Base-by-base conservation (phyloP, 2,329 filamentous ascomycete species). In the Drechslerella stenobrocha region DNA sequence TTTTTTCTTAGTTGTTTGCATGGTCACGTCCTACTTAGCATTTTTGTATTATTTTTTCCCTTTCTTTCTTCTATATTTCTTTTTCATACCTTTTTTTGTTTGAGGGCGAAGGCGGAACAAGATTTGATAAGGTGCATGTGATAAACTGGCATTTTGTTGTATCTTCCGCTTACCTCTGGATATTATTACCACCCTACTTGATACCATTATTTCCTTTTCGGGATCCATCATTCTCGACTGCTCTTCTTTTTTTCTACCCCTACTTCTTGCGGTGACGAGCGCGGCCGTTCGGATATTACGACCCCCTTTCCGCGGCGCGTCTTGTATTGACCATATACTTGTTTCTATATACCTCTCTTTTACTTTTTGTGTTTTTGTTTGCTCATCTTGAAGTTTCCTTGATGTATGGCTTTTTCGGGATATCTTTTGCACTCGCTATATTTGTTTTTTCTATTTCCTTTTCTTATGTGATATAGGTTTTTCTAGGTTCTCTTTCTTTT, bases 391-490 rank as follows among this genome's bases (percentile, higher is more conserved):
- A 64, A 45, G 37, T 56, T 34, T 35, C 30, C 45, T 30, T 48
- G 40, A 37, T 48, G 15, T 37, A 11, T 35, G 1, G n/a, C 40
- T 55, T 40, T 37, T 50, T 53, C 28, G 56, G 40, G 55, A 55
- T 60, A 42, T 50, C 22, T 47, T 52, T 30, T 52, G 48, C 28
- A 47, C 24, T 47, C 35, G 48, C 24, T 44, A 26, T 37, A 24
- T 46, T 34, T n/a, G 34, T 15, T 37, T 47, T 46, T 52, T 30
- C 18, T 40, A 46, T 40, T 51, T 47, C 50, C 46, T 66, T 53
- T 50, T 48, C 15, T 66, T 66, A 67, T 67, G 55, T 67, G 63
- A 60, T 67, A 67, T 67, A 60, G 55, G 61, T 50, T 66, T 44
- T 37, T 50, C 18, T 47, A 11, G 44, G 59, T 53, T 23, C 15